Conservation (phyloP, 768 basidiomycete species). For the Lentinula aciculospora region DNA sequence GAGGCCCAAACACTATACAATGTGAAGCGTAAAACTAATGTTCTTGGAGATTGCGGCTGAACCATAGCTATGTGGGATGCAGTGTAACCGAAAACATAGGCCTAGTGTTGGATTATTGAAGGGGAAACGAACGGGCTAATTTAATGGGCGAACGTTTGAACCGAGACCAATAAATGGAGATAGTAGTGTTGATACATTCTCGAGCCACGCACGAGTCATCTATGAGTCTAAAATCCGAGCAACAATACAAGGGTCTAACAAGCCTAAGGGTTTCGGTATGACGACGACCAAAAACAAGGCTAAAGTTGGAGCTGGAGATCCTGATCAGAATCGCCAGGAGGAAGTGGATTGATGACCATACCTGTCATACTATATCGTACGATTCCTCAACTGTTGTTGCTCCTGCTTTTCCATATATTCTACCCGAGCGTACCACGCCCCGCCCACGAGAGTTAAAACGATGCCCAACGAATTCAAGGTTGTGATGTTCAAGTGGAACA, state of each 20-base stretch:
- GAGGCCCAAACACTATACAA: neutral
- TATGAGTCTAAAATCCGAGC: neutral
- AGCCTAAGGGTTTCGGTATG: neutral
- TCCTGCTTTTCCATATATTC: constrained; percentile 48
- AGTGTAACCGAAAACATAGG: neutral
- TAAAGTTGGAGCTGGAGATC: neutral
- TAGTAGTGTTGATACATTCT: neutral
- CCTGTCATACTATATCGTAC: neutral
- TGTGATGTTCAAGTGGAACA: constrained; percentile 83
- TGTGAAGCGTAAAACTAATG: neutral
- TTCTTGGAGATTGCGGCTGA: neutral
- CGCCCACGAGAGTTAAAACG: constrained; percentile 75
- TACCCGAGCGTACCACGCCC: constrained; percentile 72
- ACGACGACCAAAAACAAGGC: neutral
- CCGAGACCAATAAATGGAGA: neutral
- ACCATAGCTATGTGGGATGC: neutral
- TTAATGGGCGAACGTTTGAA: neutral
- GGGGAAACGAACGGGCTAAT: neutral
- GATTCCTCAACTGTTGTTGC: constrained; percentile 3
- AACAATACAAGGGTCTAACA: neutral
- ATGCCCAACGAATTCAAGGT: constrained; percentile 81
- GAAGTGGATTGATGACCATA: neutral
- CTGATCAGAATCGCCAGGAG: too few species aligned
- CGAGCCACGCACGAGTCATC: neutral
- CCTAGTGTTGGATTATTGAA: neutral